Conservation (phyloP, 345 rosid species). For the Hibiscus syriacus region DNA sequence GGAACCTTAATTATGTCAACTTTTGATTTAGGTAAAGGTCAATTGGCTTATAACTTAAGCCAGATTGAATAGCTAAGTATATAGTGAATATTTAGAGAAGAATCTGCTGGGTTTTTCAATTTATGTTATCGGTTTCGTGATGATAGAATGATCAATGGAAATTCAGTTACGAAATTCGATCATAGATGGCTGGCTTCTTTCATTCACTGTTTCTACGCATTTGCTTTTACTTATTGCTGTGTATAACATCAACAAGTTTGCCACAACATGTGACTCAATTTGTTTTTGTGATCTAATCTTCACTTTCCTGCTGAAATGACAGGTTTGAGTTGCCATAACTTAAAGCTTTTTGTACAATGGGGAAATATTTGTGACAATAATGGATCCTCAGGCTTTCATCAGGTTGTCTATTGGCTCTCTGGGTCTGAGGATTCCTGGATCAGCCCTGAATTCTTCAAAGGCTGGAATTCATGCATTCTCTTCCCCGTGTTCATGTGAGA, state of each 20-base stretch:
- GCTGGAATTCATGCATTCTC: slow-evolving; percentile 39
- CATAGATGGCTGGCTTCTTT: too few relatives aligned
- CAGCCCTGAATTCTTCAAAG: slow-evolving; percentile 33
- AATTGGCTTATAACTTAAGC: too few relatives aligned
- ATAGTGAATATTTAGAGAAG: not conserved
- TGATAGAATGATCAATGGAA: not conserved
- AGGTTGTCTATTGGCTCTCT: slow-evolving; percentile 81
- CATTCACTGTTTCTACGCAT: too few relatives aligned
- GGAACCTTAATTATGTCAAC: not conserved
- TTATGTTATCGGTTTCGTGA: not conserved
- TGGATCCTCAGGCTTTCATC: slow-evolving; percentile 96
- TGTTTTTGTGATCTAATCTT: slow-evolving; percentile 1
- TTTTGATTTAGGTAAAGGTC: not conserved
- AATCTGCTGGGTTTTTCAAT: too few relatives aligned
- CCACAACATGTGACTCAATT: not conserved
- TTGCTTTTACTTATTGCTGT: too few relatives aligned
- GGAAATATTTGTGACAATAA: slow-evolving; percentile 43
- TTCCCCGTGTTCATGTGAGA: slow-evolving; percentile 66
- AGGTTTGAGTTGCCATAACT: slow-evolving; percentile 24
- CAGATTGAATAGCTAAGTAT: not conserved
- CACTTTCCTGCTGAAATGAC: slow-evolving; percentile 2
- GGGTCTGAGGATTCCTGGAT: slow-evolving; percentile 61
- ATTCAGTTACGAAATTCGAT: not conserved
- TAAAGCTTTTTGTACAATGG: slow-evolving; percentile 35
- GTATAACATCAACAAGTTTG: not conserved